phyloP scores from a whole-genome alignment of 768 basidiomycete genomes.

The Russula sp. region DNA sequence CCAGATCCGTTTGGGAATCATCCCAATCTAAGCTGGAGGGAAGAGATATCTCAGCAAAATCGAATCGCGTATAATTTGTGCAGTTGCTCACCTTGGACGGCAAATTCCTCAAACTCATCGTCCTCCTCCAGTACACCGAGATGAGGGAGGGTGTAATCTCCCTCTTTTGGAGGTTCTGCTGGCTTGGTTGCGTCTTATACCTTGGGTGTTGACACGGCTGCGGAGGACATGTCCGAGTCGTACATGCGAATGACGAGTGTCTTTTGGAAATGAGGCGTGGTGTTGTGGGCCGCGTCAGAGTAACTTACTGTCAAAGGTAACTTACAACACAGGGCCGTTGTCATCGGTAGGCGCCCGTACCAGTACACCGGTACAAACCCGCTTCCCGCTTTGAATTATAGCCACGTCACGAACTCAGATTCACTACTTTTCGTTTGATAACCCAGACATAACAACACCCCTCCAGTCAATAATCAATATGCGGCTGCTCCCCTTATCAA shows the following conservation, averaged over 20 bases:
- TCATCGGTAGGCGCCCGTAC: too few species aligned
- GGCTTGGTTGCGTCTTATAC: constrained; percentile 31
- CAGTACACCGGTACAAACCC: too few species aligned
- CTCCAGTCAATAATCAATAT: neutral
- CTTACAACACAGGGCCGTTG: too few species aligned
- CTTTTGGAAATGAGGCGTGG: too few species aligned
- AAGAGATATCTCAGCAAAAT: neutral
- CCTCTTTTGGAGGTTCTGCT: constrained; percentile 32
- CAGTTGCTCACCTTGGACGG: constrained; percentile 60
- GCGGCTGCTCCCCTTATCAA: constrained; percentile 36
- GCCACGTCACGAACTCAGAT: too few species aligned
- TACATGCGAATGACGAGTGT: too few species aligned
- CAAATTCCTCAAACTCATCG: constrained; percentile 95
- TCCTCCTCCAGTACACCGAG: constrained; percentile 94
- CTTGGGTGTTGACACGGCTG: constrained; percentile 36
- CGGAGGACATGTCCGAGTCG: constrained; percentile 35
- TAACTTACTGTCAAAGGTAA: too few species aligned
- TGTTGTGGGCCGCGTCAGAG: too few species aligned
- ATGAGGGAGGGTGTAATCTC: constrained; percentile 41
- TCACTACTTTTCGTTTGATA: too few species aligned
- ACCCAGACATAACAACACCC: neutral
- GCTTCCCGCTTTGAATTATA: too few species aligned
- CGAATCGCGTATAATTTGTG: too few species aligned
- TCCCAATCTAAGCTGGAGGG: constrained; percentile 65
- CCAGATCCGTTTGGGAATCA: constrained; percentile 77